These are phyloP conservation scores for Apiospora hydei DNA, from an alignment of 2,329 filamentous ascomycete species.

Conservation along the genomic window DNA sequence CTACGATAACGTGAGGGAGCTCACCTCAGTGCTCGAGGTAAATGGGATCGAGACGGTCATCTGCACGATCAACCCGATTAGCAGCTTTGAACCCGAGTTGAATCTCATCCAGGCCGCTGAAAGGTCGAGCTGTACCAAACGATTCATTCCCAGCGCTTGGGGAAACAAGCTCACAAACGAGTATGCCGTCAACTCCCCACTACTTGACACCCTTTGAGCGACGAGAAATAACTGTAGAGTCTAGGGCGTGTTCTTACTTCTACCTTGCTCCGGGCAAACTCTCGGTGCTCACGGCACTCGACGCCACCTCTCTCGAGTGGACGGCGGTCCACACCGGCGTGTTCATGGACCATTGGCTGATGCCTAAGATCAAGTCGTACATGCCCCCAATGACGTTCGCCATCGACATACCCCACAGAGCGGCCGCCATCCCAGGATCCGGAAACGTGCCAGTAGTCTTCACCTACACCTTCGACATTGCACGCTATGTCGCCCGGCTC, in stretches of 20 bases:
- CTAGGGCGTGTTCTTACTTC: conserved; percentile 8
- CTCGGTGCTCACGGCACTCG: conserved; percentile 35
- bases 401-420: conserved; percentile 51
- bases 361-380: conserved; percentile 47
- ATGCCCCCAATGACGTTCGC: conserved; percentile 49
- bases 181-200: conserved; percentile 34
- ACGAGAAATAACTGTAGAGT: background rate
- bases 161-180: conserved; percentile 43
- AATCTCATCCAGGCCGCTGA: conserved; percentile 54
- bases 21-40: background rate
- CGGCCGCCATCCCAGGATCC: conserved; percentile 56
- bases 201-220: background rate
- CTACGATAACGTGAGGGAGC: background rate
- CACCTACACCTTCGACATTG: conserved; percentile 58
- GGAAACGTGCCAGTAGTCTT: conserved; percentile 53
- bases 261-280: conserved; percentile 27
- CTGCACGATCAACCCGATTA: background rate
- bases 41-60: background rate
- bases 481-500: conserved; percentile 50
- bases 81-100: conserved; percentile 45
- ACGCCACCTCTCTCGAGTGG: conserved; percentile 45
- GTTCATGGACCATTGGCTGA: conserved; percentile 55
- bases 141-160: conserved; percentile 53
- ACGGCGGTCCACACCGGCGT: conserved; percentile 50
- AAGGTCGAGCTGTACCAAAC: conserved; percentile 44